phyloP scores from a whole-genome alignment of 2,329 filamentous ascomycete genomes.

The Fusarium sp. region DNA sequence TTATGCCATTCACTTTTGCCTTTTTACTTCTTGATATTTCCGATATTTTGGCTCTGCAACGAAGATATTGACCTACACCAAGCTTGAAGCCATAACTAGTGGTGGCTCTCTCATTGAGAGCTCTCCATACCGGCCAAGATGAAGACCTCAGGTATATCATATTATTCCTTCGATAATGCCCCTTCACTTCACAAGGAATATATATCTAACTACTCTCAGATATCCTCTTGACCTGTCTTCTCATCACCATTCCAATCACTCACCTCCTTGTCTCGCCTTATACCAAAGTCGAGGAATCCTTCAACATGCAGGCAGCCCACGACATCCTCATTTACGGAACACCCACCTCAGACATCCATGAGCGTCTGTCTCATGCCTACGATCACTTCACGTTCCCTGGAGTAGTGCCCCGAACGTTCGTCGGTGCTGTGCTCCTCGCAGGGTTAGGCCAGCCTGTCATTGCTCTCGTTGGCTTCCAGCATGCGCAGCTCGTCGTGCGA shows the following conservation, averaged over 20 bases:
- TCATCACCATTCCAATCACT: slow-evolving; percentile 70
- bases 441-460: slow-evolving; percentile 77
- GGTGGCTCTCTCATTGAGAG: slow-evolving; percentile 9
- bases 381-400: slow-evolving; percentile 94
- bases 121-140: slow-evolving; percentile 34
- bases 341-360: slow-evolving; percentile 67
- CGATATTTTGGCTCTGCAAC: background rate
- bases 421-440: slow-evolving; percentile 83
- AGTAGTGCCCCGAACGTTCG: slow-evolving; percentile 89
- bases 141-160: slow-evolving; percentile 36
- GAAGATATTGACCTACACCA: background rate
- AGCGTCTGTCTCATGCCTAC: slow-evolving; percentile 73
- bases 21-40: background rate
- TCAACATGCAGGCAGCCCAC: slow-evolving; percentile 94
- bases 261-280: slow-evolving; percentile 84
- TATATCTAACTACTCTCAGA: slow-evolving; percentile 41
- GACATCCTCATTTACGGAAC: slow-evolving; percentile 88
- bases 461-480: slow-evolving; percentile 65
- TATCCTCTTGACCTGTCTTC: slow-evolving; percentile 43
- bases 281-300: slow-evolving; percentile 98
- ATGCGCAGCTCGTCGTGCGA: slow-evolving; percentile 75
- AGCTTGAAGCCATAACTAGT: background rate
- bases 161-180: background rate
- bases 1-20: background rate
- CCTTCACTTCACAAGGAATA: background rate